Percentiles rank a stretch among this genome's conserved stretches.
These are phyloP conservation scores for Celoporthe dispersa DNA, from an alignment of 2,329 filamentous ascomycete species.

Conservation along the genomic window DNA sequence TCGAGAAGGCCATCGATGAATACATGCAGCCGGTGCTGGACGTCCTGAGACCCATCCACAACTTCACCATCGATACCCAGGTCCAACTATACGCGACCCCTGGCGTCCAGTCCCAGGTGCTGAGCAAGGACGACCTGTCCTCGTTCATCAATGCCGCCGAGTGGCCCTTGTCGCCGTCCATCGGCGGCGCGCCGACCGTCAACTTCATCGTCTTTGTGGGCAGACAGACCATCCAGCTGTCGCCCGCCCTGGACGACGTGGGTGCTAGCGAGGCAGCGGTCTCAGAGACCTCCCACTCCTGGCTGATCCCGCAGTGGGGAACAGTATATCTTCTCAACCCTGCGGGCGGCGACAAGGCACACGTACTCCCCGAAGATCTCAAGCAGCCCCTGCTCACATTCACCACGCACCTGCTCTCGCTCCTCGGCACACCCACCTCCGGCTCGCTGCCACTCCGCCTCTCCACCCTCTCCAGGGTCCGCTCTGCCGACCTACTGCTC, in stretches of 20 bases:
- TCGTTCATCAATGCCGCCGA: slow-evolving; percentile 98
- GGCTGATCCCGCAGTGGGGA: slow-evolving; percentile 97
- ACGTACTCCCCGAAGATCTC: slow-evolving; percentile 68
- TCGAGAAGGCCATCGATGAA: slow-evolving; percentile 77
- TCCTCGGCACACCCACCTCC: slow-evolving; percentile 81
- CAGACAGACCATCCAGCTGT: slow-evolving; percentile 67
- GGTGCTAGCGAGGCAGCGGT: slow-evolving; percentile 40
- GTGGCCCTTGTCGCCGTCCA: slow-evolving; percentile 94
- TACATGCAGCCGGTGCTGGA: slow-evolving; percentile 83
- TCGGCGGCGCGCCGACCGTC: slow-evolving; percentile 89
- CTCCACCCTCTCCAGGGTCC: slow-evolving; percentile 82
- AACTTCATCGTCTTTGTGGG: slow-evolving; percentile 95
- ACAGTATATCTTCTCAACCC: slow-evolving; percentile 64
- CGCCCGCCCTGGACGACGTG: slow-evolving; percentile 19
- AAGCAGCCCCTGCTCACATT: slow-evolving; percentile 86
- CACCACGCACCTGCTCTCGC: slow-evolving; percentile 83
- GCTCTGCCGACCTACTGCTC: slow-evolving; percentile 81
- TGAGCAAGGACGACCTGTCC: slow-evolving; percentile 85
- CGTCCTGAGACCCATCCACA: slow-evolving; percentile 81
- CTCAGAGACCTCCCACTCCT: slow-evolving; percentile 63
- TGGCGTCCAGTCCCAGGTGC: slow-evolving; percentile 63
- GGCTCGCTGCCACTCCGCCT: slow-evolving; percentile 86
- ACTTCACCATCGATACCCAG: slow-evolving; percentile 95
- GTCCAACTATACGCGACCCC: slow-evolving; percentile 89
- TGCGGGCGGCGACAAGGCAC: slow-evolving; percentile 45